Base-by-base conservation (phyloP, 2,329 filamentous ascomycete species). In the Alternaria arborescens region DNA sequence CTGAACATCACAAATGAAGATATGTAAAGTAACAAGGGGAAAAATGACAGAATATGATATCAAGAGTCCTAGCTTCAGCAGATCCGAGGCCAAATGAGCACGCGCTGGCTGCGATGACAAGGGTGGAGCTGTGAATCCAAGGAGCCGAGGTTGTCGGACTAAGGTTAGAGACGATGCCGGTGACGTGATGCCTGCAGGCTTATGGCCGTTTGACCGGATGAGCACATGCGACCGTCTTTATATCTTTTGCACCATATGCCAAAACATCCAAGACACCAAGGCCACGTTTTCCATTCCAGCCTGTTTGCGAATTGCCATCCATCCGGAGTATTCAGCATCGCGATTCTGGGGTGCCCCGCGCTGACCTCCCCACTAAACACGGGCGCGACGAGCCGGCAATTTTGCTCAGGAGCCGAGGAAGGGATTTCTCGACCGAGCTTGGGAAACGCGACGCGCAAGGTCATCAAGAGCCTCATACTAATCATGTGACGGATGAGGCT, bases 1-100 rank as follows among this genome's bases (percentile, higher is more conserved):
- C 71, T 78, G 62, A 80, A 79, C 78, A 80, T 80, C 64, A 74
- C 71, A 62, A 66, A 68, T 34, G 44, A 67, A 42, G 61, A 48
- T 60, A 28, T 47, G 30, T 41, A 50, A 55, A 55, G 51, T 4
- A 48, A 58, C 30, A 32, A 64, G 28, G 41, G 46, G 52, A 65
- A 56, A 56, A 62, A 48, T 40, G 55, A 24, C 32, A 44, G 53
- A 48, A 64, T 54, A 57, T 40, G 62, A 66, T 43, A 56, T 61
- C 61, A 55, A 34, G 60, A 65, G 41, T 62, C 60, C 62, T 56
- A 64, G 62, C 60, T 63, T 62, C 52, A 64, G 46, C 57, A 69
- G 61, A 62, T 64, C 67, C 67, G 64, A 64, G 69, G 62, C 70
- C 68, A 65, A 57, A 62, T 55, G 64, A 56, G 57, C 64, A 69